A percentile compares a stretch with the other conserved stretches of the same genome.
These are phyloP conservation scores for Trichosporon coremiiforme DNA, from an alignment of 1,284 basidiomycete genomes.

Conservation along the genomic window DNA sequence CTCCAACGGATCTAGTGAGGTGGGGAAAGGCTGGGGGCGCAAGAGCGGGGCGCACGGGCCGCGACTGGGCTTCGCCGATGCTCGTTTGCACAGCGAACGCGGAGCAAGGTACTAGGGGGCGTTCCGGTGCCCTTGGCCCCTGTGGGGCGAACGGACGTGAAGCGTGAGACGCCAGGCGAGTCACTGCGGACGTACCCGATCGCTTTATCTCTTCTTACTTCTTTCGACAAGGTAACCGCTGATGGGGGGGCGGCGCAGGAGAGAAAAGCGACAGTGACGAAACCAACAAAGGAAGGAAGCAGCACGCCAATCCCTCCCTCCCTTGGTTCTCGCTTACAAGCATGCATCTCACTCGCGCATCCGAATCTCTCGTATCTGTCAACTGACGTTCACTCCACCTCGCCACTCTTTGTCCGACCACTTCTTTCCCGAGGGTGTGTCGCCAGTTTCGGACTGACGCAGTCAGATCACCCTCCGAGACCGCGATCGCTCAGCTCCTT, in stretches of 20 bases:
- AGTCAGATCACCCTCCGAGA: slow-evolving; percentile 4
- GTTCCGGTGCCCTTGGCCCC: neutral
- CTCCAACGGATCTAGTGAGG: neutral
- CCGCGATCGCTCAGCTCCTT: neutral
- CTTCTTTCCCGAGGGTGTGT: neutral
- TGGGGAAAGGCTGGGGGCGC: neutral
- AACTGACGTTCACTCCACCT: slow-evolving; percentile 1
- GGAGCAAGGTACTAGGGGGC: neutral
- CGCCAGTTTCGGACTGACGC: neutral
- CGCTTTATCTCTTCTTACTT: slow-evolving; percentile 12
- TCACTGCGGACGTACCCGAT: slow-evolving; percentile 12
- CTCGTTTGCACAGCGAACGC: neutral
- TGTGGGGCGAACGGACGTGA: neutral
- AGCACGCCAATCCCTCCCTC: neutral
- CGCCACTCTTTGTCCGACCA: neutral
- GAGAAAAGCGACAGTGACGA: neutral
- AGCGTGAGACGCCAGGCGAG: neutral
- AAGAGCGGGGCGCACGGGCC: neutral
- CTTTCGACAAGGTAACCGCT: neutral
- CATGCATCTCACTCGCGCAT: neutral
- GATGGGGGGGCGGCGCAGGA: neutral
- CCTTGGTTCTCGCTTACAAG: neutral
- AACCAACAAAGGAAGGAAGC: slow-evolving; percentile 1
- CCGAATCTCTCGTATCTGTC: neutral
- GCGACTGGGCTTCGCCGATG: neutral